A percentile compares a stretch with the other conserved stretches of the same genome.
Evolutionary conservation across 495 filamentous ascomycete genomes (phyloP).

Genomic region (Parmelia sp.): DNA sequence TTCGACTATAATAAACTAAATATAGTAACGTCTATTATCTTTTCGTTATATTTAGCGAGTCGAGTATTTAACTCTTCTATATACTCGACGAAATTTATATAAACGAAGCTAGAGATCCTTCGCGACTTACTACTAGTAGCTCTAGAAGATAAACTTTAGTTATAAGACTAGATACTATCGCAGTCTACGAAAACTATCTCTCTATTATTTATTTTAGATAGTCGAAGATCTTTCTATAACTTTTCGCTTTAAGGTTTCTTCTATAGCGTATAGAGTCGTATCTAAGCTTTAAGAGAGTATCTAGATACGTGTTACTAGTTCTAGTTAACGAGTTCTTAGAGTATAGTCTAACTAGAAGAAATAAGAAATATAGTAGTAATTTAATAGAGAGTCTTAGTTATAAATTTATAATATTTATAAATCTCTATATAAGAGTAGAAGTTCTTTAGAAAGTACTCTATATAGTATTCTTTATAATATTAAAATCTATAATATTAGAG

Average conservation of each 20-base stretch:
- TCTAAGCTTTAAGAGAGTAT: not conserved
- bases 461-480: too few species aligned
- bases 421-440: too few species aligned
- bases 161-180: not conserved
- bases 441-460: too few species aligned
- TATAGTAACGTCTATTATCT: constrained; percentile 2
- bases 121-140: not conserved
- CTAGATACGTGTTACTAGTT: too few species aligned
- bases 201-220: not conserved
- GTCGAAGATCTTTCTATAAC: constrained; percentile 2
- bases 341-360: too few species aligned
- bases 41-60: not conserved
- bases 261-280: constrained; percentile 1
- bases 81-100: not conserved
- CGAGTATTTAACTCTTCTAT: too few species aligned
- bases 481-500: too few species aligned
- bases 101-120: not conserved
- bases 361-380: too few species aligned
- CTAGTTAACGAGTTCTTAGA: too few species aligned
- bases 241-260: not conserved
- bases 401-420: too few species aligned
- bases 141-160: not conserved
- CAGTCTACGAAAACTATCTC: constrained; percentile 1
- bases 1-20: not conserved
- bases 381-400: too few species aligned